These are phyloP conservation scores for Leccinum pellstonianum DNA, from an alignment of 768 basidiomycete genomes.

Conservation along the genomic window DNA sequence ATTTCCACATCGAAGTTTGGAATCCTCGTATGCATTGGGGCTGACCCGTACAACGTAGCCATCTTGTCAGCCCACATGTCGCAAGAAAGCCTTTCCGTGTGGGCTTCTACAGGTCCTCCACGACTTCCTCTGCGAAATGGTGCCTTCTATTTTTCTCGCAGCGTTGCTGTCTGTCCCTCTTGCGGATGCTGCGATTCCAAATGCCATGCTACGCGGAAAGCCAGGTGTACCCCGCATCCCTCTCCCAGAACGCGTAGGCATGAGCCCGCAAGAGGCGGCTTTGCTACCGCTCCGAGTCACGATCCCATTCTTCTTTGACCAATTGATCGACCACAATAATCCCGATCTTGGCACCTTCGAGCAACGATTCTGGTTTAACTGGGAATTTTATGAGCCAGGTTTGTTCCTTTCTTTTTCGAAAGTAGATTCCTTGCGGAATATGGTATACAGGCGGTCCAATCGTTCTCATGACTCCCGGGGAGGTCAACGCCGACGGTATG, in stretches of 20 bases:
- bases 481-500: slow-evolving; percentile 50
- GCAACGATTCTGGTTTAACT: slow-evolving; percentile 72
- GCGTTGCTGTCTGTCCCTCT: slow-evolving; percentile 13
- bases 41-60: neutral
- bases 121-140: neutral
- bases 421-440: neutral
- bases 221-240: slow-evolving; percentile 17
- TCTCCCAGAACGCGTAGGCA: slow-evolving; percentile 9
- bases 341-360: slow-evolving; percentile 69
- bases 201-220: slow-evolving; percentile 24
- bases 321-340: slow-evolving; percentile 45
- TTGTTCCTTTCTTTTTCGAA: neutral
- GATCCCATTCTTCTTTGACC: slow-evolving; percentile 32
- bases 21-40: neutral
- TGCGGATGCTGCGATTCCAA: slow-evolving; percentile 20
- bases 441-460: slow-evolving; percentile 25
- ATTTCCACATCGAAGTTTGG: neutral
- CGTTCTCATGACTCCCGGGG: slow-evolving; percentile 56
- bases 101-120: neutral
- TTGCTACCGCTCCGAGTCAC: slow-evolving; percentile 23
- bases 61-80: neutral
- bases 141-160: slow-evolving; percentile 1
- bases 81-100: neutral
- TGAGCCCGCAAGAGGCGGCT: slow-evolving; percentile 22
- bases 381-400: slow-evolving; percentile 62